A percentile compares a stretch with the other conserved stretches of the same genome.
These are phyloP conservation scores for Arthrobotrys megalospora DNA, from an alignment of 2,329 filamentous ascomycete species.

Conservation along the genomic window DNA sequence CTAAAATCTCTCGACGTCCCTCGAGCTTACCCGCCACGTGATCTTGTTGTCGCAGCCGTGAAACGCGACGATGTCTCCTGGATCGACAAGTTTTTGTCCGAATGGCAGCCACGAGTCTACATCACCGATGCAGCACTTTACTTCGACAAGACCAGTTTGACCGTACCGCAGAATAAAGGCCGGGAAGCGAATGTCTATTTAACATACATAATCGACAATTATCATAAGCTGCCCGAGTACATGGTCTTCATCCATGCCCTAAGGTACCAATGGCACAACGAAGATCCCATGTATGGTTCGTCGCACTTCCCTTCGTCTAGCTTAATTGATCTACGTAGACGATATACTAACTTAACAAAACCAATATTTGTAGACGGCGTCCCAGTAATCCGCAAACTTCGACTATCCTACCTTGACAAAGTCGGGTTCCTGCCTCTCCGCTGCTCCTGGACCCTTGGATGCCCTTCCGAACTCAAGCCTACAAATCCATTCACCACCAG, in stretches of 20 bases:
- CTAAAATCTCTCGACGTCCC: slow-evolving; percentile 1
- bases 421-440: slow-evolving; percentile 75
- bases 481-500: slow-evolving; percentile 67
- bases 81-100: slow-evolving; percentile 68
- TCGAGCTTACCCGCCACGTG: slow-evolving; percentile 46
- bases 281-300: slow-evolving; percentile 69
- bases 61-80: slow-evolving; percentile 67
- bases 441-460: slow-evolving; percentile 75
- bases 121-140: slow-evolving; percentile 61
- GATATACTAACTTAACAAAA: neutral
- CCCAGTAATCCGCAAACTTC: slow-evolving; percentile 40
- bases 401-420: slow-evolving; percentile 68
- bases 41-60: slow-evolving; percentile 66
- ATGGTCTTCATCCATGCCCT: slow-evolving; percentile 58
- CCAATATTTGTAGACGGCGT: slow-evolving; percentile 34
- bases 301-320: neutral
- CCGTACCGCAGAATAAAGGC: slow-evolving; percentile 70
- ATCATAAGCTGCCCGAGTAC: slow-evolving; percentile 69
- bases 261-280: slow-evolving; percentile 60
- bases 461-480: slow-evolving; percentile 70
- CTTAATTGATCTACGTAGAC: neutral
- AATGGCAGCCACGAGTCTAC: slow-evolving; percentile 62
- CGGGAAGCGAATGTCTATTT: slow-evolving; percentile 77
- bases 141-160: slow-evolving; percentile 45
- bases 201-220: slow-evolving; percentile 76